A percentile compares a stretch with the other conserved stretches of the same genome.
Conservation (phyloP, 2,329 filamentous ascomycete species). For the Sporothrix luriei region DNA sequence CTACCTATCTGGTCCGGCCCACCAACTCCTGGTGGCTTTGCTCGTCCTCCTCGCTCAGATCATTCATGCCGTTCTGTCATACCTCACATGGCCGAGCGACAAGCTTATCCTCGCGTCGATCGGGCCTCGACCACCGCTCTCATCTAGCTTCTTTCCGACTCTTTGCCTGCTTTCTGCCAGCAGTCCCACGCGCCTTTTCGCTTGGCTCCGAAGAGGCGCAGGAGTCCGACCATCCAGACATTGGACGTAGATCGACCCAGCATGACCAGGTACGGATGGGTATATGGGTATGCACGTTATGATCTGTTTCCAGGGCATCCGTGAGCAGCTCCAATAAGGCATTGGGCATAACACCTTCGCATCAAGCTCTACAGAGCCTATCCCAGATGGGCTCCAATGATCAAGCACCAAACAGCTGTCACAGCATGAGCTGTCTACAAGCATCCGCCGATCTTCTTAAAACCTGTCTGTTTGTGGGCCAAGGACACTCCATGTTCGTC, state of each 20-base stretch:
- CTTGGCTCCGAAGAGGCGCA: constrained; percentile 16
- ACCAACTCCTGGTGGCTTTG: constrained; percentile 25
- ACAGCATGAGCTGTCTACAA: constrained; percentile 5
- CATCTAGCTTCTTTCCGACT: background rate
- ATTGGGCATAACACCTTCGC: background rate
- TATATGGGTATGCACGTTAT: background rate
- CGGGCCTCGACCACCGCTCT: background rate
- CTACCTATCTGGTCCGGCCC: background rate
- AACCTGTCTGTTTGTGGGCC: background rate
- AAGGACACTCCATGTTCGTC: background rate
- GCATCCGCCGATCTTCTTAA: constrained; percentile 14
- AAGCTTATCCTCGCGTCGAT: constrained; percentile 4
- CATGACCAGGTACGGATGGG: background rate
- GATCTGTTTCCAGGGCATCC: constrained; percentile 9
- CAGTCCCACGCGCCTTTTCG: background rate
- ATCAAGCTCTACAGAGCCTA: background rate
- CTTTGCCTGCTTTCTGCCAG: background rate
- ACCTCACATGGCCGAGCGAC: background rate
- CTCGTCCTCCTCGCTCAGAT: constrained; percentile 15
- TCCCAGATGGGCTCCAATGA: background rate
- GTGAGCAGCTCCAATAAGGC: background rate
- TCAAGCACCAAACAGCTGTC: background rate
- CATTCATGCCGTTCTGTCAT: constrained; percentile 24
- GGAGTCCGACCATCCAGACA: constrained; percentile 9
- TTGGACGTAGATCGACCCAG: background rate